phyloP scores from a whole-genome alignment of 495 filamentous ascomycete genomes.

The Elasticomyces elasticus region DNA sequence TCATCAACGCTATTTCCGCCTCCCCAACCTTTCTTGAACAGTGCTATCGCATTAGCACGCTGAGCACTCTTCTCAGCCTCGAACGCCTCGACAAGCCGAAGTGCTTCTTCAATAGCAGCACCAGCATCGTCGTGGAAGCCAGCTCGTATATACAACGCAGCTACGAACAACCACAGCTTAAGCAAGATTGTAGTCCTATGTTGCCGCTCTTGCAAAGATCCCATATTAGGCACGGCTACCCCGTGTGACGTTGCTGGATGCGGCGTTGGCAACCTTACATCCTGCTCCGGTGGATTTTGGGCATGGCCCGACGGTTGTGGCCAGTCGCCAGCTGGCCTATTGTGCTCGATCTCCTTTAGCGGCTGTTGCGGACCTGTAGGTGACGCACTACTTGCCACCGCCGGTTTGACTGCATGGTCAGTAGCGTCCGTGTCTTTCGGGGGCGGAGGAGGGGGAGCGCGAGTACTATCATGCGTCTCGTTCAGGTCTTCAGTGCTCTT shows the following conservation, averaged over 20 bases:
- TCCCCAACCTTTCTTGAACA: slow-evolving; percentile 60
- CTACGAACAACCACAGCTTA: slow-evolving; percentile 83
- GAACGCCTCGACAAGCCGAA: slow-evolving; percentile 48
- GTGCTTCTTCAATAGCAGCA: slow-evolving; percentile 73
- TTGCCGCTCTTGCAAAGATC: slow-evolving; percentile 27
- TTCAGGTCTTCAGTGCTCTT: slow-evolving; percentile 7
- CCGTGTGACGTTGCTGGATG: slow-evolving; percentile 26
- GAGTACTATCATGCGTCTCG: slow-evolving; percentile 3
- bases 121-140: slow-evolving; percentile 65
- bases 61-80: slow-evolving; percentile 47
- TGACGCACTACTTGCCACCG: too few relatives aligned
- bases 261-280: slow-evolving; percentile 39
- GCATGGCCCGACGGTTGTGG: slow-evolving; percentile 39
- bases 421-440: neutral
- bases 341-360: slow-evolving; percentile 42
- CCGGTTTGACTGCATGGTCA: slow-evolving; percentile 6
- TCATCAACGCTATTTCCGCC: slow-evolving; percentile 65
- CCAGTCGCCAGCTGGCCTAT: slow-evolving; percentile 36
- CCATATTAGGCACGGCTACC: slow-evolving; percentile 23
- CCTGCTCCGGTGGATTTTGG: slow-evolving; percentile 43
- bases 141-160: slow-evolving; percentile 75
- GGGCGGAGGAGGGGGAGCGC: neutral
- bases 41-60: slow-evolving; percentile 35
- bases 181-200: slow-evolving; percentile 44
- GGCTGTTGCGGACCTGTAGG: slow-evolving; percentile 29